Conservation (phyloP, 1,284 basidiomycete genomes). For the Rhodotorula sp. region DNA sequence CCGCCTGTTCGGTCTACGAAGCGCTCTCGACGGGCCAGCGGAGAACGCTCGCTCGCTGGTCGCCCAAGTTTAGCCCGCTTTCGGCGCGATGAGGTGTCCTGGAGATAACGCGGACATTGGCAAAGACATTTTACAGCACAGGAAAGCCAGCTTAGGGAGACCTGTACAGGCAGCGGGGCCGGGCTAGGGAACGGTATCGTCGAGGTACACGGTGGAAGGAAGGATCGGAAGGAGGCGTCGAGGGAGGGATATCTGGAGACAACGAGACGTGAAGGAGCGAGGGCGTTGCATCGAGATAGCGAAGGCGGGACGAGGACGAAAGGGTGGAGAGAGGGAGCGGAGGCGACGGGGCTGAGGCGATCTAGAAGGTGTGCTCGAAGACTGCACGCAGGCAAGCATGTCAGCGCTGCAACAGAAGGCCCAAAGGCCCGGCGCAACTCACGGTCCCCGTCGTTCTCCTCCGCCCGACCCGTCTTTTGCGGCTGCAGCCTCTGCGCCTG, state of each 20-base stretch:
- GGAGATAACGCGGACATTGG: too few relatives aligned
- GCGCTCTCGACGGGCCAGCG: too few relatives aligned
- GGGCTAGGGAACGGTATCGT: not conserved
- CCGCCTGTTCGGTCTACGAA: too few relatives aligned
- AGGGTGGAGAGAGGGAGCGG: not conserved
- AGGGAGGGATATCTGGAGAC: not conserved
- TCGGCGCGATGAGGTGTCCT: too few relatives aligned
- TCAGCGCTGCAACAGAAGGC: not conserved
- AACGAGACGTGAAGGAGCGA: not conserved
- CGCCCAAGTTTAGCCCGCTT: too few relatives aligned
- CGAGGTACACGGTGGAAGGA: not conserved
- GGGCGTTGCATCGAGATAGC: not conserved
- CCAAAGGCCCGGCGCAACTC: not conserved
- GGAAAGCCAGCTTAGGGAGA: not conserved
- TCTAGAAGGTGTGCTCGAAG: conserved; percentile 34
- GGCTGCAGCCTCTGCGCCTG: conserved; percentile 7
- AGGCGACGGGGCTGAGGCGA: not conserved
- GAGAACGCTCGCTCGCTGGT: too few relatives aligned
- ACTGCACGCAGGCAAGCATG: conserved; percentile 9
- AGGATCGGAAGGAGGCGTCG: not conserved
- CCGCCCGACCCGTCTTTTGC: conserved; percentile 19
- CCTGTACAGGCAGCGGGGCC: not conserved
- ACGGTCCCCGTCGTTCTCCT: conserved; percentile 27
- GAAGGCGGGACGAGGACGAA: not conserved
- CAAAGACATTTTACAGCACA: not conserved